Evolutionary conservation across 352 stramenopile genomes (phyloP).

Genomic region (Nothophytophthora sp.): DNA sequence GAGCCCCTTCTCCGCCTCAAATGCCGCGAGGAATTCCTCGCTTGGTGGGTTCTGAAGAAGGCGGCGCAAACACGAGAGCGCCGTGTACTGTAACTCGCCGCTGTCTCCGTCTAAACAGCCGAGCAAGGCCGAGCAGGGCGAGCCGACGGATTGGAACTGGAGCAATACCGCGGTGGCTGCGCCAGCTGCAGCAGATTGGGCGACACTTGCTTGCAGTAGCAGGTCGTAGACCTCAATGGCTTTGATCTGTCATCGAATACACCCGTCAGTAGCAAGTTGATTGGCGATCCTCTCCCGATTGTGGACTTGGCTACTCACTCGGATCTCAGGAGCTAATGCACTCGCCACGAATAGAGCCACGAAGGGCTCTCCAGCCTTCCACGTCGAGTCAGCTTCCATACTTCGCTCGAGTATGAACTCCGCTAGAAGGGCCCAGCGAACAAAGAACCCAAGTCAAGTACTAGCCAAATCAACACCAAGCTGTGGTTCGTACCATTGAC

Average conservation of each 20-base stretch:
- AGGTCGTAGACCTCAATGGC: slow-evolving; percentile 21
- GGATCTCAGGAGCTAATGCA: slow-evolving; percentile 22
- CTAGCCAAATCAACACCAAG: not conserved
- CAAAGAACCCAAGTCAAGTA: no score
- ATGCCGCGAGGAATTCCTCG: slow-evolving; percentile 28
- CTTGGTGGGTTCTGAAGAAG: slow-evolving; percentile 30
- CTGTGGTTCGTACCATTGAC: slow-evolving; percentile 33
- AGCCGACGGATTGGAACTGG: slow-evolving; percentile 34
- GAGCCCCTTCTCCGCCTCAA: slow-evolving; percentile 28
- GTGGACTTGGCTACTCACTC: no score
- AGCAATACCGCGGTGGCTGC: slow-evolving; percentile 7
- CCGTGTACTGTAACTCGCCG: slow-evolving; percentile 29
- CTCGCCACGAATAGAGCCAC: slow-evolving; percentile 27
- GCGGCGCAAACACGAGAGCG: slow-evolving; percentile 37
- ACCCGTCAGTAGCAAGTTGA: no score
- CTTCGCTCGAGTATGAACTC: slow-evolving; percentile 45
- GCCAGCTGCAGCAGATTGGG: not conserved
- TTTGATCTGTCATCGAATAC: slow-evolving; percentile 10
- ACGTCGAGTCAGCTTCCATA: slow-evolving; percentile 16
- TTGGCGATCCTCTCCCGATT: no score
- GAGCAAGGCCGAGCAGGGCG: slow-evolving; percentile 33
- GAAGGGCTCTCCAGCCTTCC: slow-evolving; percentile 57
- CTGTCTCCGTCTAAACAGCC: slow-evolving; percentile 32
- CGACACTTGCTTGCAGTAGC: slow-evolving; percentile 19
- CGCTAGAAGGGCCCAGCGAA: no score